Conservation (phyloP, 495 filamentous ascomycete genomes). For the Sordaria brevicollis region DNA sequence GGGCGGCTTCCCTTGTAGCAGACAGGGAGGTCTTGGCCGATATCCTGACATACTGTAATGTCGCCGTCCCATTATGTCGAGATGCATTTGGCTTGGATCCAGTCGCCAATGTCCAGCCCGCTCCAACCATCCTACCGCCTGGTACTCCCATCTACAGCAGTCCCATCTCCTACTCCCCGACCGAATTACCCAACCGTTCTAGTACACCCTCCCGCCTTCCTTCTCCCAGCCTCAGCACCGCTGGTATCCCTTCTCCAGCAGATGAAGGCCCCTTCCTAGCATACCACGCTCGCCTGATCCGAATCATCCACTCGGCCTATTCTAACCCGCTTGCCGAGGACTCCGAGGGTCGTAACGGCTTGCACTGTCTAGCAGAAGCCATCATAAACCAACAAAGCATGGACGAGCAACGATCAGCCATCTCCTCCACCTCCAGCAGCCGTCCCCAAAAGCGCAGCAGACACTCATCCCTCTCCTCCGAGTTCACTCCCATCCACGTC, state of each 20-base stretch:
- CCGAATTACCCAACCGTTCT: neutral
- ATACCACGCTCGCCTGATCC: slow-evolving; percentile 25
- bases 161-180: neutral
- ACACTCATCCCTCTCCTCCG: neutral
- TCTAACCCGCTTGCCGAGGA: slow-evolving; percentile 26
- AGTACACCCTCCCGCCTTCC: neutral
- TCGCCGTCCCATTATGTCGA: slow-evolving; percentile 1
- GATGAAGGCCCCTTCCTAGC: slow-evolving; percentile 12
- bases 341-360: slow-evolving; percentile 33
- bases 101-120: neutral
- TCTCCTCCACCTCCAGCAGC: neutral
- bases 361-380: slow-evolving; percentile 41
- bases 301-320: slow-evolving; percentile 21
- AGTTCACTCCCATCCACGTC: neutral
- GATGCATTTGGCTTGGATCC: slow-evolving; percentile 31
- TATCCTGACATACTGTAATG: slow-evolving; percentile 8
- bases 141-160: neutral
- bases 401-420: slow-evolving; percentile 8
- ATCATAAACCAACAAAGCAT: slow-evolving; percentile 19
- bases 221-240: neutral
- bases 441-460: slow-evolving; percentile 11
- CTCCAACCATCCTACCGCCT: slow-evolving; percentile 8
- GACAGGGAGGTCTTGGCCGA: slow-evolving; percentile 2
- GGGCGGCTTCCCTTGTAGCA: slow-evolving; percentile 16
- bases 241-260: neutral